Evolutionary conservation across 148 eudicot species (phyloP).

Genomic region (Silene uniflora): DNA sequence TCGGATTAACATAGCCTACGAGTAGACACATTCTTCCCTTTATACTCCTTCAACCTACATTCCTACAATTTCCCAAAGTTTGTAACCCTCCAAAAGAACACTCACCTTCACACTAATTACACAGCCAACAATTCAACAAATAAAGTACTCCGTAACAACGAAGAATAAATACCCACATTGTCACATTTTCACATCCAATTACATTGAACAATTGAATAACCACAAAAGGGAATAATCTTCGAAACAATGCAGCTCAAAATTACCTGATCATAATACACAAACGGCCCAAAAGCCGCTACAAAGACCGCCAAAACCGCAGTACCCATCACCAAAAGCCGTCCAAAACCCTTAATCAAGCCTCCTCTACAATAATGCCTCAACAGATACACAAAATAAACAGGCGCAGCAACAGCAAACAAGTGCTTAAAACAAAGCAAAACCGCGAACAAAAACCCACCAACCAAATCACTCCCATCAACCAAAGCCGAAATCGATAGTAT

Average conservation of each 20-base stretch:
- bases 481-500: slow-evolving; percentile 60
- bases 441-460: slow-evolving; percentile 82
- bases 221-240: neutral
- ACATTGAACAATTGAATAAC: neutral
- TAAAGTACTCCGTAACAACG: too few species aligned
- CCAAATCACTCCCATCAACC: slow-evolving; percentile 72
- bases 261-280: slow-evolving; percentile 84
- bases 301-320: slow-evolving; percentile 52
- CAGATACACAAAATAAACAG: slow-evolving; percentile 93
- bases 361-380: slow-evolving; percentile 82
- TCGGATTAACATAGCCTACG: too few species aligned
- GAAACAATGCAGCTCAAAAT: neutral
- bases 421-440: slow-evolving; percentile 83
- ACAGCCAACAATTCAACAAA: too few species aligned
- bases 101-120: too few species aligned
- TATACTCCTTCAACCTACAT: neutral
- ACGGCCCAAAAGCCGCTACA: slow-evolving; percentile 83
- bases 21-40: neutral
- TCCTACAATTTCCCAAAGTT: neutral
- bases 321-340: slow-evolving; percentile 63
- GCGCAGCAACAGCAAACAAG: slow-evolving; percentile 90
- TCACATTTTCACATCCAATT: slow-evolving; percentile 13
- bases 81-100: neutral
- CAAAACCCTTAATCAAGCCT: slow-evolving; percentile 63
- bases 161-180: neutral